Conservation (phyloP, 495 filamentous ascomycete genomes). For the Penicillium ucsense region DNA sequence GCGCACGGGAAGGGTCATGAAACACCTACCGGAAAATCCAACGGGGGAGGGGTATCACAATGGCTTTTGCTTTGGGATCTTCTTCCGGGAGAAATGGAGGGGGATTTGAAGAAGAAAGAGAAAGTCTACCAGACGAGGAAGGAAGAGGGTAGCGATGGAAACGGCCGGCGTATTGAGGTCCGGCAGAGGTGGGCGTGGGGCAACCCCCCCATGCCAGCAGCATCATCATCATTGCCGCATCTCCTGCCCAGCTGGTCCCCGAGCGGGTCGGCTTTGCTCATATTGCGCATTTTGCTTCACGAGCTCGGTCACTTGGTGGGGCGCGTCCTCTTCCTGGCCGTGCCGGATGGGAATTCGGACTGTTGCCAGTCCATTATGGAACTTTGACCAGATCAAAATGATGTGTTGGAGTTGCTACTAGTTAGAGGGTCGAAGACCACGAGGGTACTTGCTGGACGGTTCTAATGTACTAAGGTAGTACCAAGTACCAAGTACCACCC, state of each 20-base stretch:
- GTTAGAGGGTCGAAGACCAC: too few species aligned
- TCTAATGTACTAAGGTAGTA: too few species aligned
- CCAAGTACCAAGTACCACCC: too few species aligned
- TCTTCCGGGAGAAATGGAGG: conserved; percentile 6
- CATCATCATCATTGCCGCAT: conserved; percentile 25
- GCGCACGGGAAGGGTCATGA: too few species aligned
- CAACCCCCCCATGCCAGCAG: background rate
- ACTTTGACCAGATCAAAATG: too few species aligned
- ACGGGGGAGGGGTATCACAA: conserved; percentile 4
- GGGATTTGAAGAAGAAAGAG: conserved; percentile 9
- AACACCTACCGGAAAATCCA: too few species aligned
- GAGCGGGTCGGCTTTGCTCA: conserved; percentile 3
- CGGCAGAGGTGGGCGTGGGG: conserved; percentile 29
- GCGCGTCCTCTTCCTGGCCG: background rate
- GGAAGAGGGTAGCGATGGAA: conserved; percentile 19
- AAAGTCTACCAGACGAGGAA: background rate
- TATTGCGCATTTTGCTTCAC: too few species aligned
- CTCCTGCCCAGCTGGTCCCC: conserved; percentile 3
- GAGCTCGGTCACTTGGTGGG: too few species aligned
- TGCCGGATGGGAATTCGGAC: too few species aligned
- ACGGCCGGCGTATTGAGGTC: conserved; percentile 32
- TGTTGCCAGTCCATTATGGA: too few species aligned
- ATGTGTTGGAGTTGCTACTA: too few species aligned
- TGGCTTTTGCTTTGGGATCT: background rate
- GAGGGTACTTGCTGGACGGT: too few species aligned